phyloP scores from a whole-genome alignment of 768 basidiomycete species.

The Agaricus blazei region DNA sequence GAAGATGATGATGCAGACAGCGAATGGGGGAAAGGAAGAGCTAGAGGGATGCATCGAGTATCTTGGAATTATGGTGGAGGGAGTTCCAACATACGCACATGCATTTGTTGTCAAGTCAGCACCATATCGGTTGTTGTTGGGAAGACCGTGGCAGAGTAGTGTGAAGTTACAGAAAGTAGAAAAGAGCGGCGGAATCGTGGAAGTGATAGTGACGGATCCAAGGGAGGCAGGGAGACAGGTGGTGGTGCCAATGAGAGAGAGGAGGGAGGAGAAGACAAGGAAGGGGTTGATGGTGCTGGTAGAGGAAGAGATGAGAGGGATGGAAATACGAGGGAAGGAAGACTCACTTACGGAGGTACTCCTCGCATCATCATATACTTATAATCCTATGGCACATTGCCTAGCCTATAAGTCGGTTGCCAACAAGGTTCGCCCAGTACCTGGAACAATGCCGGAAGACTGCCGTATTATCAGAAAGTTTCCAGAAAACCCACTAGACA shows the following conservation, averaged over 20 bases:
- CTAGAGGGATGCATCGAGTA: slow-evolving; percentile 14
- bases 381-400: not conserved
- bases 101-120: slow-evolving; percentile 16
- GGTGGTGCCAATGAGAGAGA: not conserved
- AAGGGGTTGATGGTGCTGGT: not conserved
- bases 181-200: not conserved
- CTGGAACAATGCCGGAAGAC: not conserved
- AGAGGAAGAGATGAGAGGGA: not conserved
- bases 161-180: slow-evolving; percentile 12
- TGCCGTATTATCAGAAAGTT: not conserved
- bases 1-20: slow-evolving; percentile 18
- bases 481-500: slow-evolving; percentile 1
- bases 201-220: not conserved
- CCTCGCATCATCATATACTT: not conserved
- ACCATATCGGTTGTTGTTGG: slow-evolving; percentile 16
- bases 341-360: not conserved
- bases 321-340: not conserved
- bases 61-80: slow-evolving; percentile 13
- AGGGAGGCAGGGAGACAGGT: not conserved
- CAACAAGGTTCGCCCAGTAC: slow-evolving; percentile 4
- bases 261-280: not conserved
- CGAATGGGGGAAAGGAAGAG: slow-evolving; percentile 13
- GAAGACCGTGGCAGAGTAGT: slow-evolving; percentile 16
- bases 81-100: slow-evolving; percentile 17
- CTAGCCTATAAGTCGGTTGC: slow-evolving; percentile 8